Base-by-base conservation (phyloP, 1,284 basidiomycete genomes). In the Meira nashicola region DNA sequence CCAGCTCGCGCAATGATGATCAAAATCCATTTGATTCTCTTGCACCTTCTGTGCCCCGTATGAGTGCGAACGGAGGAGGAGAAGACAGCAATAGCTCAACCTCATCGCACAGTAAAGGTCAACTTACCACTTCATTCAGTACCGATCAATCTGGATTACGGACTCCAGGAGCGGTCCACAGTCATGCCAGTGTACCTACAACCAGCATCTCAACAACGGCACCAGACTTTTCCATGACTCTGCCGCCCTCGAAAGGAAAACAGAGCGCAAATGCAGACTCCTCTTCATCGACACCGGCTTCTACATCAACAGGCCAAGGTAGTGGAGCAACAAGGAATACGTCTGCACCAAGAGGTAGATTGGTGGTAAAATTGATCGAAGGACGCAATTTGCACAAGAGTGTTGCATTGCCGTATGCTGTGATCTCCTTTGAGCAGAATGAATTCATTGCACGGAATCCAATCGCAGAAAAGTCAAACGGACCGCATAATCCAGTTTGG, bases 341-440 rank as follows among this genome's bases (percentile, higher is more conserved):
- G 10, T 54, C 58, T 12, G 73, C 63, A 2, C 78, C 79, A 9
- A 86, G 83, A 78, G 95, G 87, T 72, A 90, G 87, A 82, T 87
- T 99, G 58, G 90, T 91, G 70, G 88, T 99, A 81, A 96, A 96
- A 81, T 86, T 99, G 78, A 90, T 98, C 79, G 86, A 88, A 63
- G 95, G 90, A 4, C 86, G 91, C 59, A 86, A 86, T n/a, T 86
- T 99, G 76, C 64, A 67, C 47, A 62, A 63, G 41, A 59, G 65
- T 38, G 80, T 82, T 53, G 85, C 88, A 1, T 84, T 88, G 21
- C 95, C 94, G 12, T 98, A 98, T 78, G 90, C 92, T 67, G 94
- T 98, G 76, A 92, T 95, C 70, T 89, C 93, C 79, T 98, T 97
- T 80, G 94, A 99, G 82, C 90, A 97, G 81, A 97, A 93, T 83